Base-by-base conservation (phyloP, 1,284 basidiomycete genomes). In the Heterobasidion parviporum region DNA sequence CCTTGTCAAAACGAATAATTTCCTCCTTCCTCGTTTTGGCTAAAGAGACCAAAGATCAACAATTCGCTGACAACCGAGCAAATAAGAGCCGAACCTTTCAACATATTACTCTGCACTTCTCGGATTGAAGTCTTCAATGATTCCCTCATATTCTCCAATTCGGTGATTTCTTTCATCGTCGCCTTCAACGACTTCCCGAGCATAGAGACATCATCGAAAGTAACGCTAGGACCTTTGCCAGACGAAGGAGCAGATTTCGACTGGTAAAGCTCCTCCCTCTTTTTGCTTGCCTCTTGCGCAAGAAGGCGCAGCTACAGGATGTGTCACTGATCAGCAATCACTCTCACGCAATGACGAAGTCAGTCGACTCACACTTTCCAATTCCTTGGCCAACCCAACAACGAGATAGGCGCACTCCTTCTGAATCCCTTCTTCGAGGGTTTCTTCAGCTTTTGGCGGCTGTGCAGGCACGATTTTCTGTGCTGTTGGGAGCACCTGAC, bases 21-120 rank as follows among this genome's bases (percentile, higher is more conserved):
- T 92, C 89, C 65, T 91, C 89, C 60, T 81, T 80, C 59, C 85
- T 79, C 48, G 85, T 89, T 51, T 77, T 80, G 41, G 82, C 91
- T 92, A 61, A 26, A 44, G 36, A 54, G 46, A 51, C 43, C 44
- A 26, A 26, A 26, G 26, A 44, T 18, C 41, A 20, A 18, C 14
- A 47, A 14, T 18, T 45, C 34, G 43, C 12, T 53, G 50, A 34
- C 48, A 51, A 26, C 33, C 18, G 57, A 26, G 10, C 2, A 41
- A 55, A 6, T 55, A 36, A 33, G 43, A 47, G 12, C 56, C 61
- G 15, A 33, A 88, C 88, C 81, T 75, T 86, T 88, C 7, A 89
- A 71, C 70, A 88, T 72, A 56, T 76, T 78, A 56, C 78, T 82
- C 58, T 83, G 81, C 48, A 89, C 62, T 55, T 85, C 82, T 14